These are phyloP conservation scores for Poterioochromonas sp. DNA, from an alignment of 352 stramenopile genomes.

Conservation along the genomic window DNA sequence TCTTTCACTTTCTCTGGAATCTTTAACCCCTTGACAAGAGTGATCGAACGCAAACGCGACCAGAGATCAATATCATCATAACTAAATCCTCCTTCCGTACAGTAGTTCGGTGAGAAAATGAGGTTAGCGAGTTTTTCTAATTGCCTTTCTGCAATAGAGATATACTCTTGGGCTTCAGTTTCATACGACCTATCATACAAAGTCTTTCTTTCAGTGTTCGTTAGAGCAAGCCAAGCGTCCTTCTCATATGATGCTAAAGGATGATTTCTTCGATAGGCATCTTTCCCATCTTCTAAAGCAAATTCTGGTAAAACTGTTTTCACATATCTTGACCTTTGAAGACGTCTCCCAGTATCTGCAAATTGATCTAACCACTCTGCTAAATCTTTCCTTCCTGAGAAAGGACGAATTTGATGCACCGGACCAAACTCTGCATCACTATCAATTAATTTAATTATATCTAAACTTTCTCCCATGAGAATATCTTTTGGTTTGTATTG, in stretches of 20 bases:
- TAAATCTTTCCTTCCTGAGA: conserved; percentile 54
- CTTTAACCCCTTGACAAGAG: conserved; percentile 57
- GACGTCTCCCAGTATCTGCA: conserved; percentile 50
- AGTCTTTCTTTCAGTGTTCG: conserved; percentile 35
- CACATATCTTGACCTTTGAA: conserved; percentile 62
- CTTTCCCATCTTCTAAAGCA: conserved; percentile 53
- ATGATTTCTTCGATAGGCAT: conserved; percentile 69
- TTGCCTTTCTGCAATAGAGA: no score
- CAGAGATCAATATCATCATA: conserved; percentile 67
- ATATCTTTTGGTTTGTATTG: background rate
- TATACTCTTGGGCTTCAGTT: conserved; percentile 58
- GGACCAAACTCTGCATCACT: conserved; percentile 57
- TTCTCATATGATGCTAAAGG: conserved; percentile 61
- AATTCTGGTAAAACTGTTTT: conserved; percentile 62
- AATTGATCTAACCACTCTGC: conserved; percentile 58
- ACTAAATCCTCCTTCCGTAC: conserved; percentile 57
- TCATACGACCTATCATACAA: no score
- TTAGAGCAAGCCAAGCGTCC: conserved; percentile 49
- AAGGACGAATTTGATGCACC: conserved; percentile 47
- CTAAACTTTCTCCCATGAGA: conserved; percentile 61
- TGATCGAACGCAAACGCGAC: conserved; percentile 58
- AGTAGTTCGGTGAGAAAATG: conserved; percentile 56
- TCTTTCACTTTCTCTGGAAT: conserved; percentile 53
- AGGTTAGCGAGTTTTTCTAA: conserved; percentile 61
- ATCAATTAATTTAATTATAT: conserved; percentile 65